Conservation (phyloP, 1,139 yeast species). For the Kodamaea fungicola region DNA sequence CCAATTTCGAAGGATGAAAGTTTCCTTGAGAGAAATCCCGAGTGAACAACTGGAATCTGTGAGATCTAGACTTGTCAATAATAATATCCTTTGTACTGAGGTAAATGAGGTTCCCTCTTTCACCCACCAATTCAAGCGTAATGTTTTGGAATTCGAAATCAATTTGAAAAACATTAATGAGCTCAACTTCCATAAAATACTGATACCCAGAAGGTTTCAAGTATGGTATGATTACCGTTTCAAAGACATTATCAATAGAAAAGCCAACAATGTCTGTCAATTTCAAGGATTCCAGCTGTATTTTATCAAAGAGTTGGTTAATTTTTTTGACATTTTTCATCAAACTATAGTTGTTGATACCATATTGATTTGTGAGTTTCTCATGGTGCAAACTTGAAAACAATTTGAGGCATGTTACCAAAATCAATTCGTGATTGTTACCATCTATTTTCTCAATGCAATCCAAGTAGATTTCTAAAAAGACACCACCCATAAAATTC, state of each 20-base stretch:
- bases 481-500: slow-evolving; percentile 63
- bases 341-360: slow-evolving; percentile 29
- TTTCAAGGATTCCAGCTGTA: slow-evolving; percentile 17
- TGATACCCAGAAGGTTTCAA: slow-evolving; percentile 15
- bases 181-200: slow-evolving; percentile 22
- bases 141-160: slow-evolving; percentile 20
- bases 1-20: slow-evolving; percentile 21
- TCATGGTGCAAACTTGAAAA: slow-evolving; percentile 25
- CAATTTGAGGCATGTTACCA: slow-evolving; percentile 33
- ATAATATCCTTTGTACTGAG: slow-evolving; percentile 10
- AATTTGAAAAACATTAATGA: slow-evolving; percentile 27
- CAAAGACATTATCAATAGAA: slow-evolving; percentile 31
- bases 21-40: slow-evolving; percentile 23
- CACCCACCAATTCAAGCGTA: slow-evolving; percentile 17
- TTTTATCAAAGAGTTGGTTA: slow-evolving; percentile 19
- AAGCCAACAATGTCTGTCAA: slow-evolving; percentile 19
- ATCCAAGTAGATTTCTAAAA: slow-evolving; percentile 63
- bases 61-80: slow-evolving; percentile 9
- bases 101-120: slow-evolving; percentile 8
- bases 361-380: slow-evolving; percentile 15
- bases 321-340: slow-evolving; percentile 21
- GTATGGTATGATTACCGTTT: slow-evolving; percentile 22
- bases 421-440: slow-evolving; percentile 15
- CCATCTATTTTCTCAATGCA: slow-evolving; percentile 53
- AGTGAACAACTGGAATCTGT: slow-evolving; percentile 20